Base-by-base conservation (phyloP, 1,139 yeast genomes). In the Eremothecium gossypii region DNA sequence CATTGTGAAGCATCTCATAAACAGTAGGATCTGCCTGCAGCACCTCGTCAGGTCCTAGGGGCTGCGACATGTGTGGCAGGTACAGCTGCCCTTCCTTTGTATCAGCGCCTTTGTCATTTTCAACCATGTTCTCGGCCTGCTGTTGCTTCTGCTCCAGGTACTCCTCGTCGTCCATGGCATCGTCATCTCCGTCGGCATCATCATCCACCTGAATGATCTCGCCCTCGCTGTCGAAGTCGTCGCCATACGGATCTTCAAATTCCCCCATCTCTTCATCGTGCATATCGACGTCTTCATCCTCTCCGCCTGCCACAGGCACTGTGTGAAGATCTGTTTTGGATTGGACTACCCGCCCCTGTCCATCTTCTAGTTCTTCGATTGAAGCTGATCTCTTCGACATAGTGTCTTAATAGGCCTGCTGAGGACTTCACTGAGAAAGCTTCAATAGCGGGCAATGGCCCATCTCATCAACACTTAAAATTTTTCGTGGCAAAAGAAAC, bases 21-120 rank as follows among this genome's bases (percentile, higher is more conserved):
- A 91, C 96, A 11, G 91, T 71, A 43, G 95, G 95, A 66, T 91
- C 98, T 1, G 98, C 96, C 66, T 91, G 97, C 60, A 91, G 72
- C 8, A 83, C 94, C 67, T 91, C 98, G 66, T 87, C 95, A 2
- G 95, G 95, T 1, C 96, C 97, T 50, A 91, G 70, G 5, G 96
- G 96, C 54, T 77, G 79, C 27, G 93, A 82, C 65, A 77, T 74
- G 60, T 87, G 95, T 23, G 97, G 97, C 52, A 89, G 70, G 64
- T 84, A 89, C 40, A 89, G 64, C 41, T 59, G 56, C 29, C 57
- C 53, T 35, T 57, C 55, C 26, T 60, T 60, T 39, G 58, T 51
- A 32, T 61, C 64, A 26, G 46, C 47, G 12, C 46, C 43, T 40
- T 58, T 62, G 43, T 64, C 71, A 41, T 60, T 58, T 36, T 60